Evolutionary conservation across 805 yeast species (phyloP), one percentile per base, ranked within the genome.

Genomic region (Metschnikowia arizonensis): DNA sequence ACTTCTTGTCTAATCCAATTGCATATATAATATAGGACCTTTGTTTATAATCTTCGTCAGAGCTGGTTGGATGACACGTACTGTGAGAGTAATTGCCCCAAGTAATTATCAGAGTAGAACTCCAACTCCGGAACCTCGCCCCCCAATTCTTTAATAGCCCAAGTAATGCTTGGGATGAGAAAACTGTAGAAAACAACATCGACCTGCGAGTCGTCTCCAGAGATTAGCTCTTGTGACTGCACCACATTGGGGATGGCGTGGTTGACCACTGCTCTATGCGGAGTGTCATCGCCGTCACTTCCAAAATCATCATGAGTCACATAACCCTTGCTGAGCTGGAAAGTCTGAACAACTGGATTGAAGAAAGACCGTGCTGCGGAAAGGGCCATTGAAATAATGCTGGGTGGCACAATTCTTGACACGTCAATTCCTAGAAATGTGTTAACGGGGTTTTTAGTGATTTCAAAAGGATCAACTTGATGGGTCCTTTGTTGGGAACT

Each of bases 231-330:
- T 46, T 58, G 63, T 0, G 85, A 66, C 53, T 79, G 84, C 23
- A 91, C 79, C 10, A 87, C 95, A 56, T 88, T 90, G 8, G 98
- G 97, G 3, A 88, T 71, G 6, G 73, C 76, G 61, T 76, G 83
- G 46, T 74, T 68, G 0, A 69, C 68, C 38, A 84, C 76, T 1
- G 86, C 76, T 47, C 65, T 85, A 90, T 46, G 81, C 55, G 31
- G 88, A 74, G 69, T 86, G 53, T 72, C 98, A 60, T 93, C 99
- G 18, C 99, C 99, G 50, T 82, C 81, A 51, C 71, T 64, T 0
- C 97, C 99, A 54, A 76, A 73, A 57, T 91, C 98, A 60, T 93
- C 99, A 37, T 64, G 56, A 0, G 99, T 91, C 0, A 81, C 82
- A 55, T 85, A 86, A 0, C 99, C 99, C 49, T 78, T 79, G 1